These are phyloP conservation scores for Anisodus acutangulus DNA, from an alignment of 257 asterid species.

Conservation along the genomic window DNA sequence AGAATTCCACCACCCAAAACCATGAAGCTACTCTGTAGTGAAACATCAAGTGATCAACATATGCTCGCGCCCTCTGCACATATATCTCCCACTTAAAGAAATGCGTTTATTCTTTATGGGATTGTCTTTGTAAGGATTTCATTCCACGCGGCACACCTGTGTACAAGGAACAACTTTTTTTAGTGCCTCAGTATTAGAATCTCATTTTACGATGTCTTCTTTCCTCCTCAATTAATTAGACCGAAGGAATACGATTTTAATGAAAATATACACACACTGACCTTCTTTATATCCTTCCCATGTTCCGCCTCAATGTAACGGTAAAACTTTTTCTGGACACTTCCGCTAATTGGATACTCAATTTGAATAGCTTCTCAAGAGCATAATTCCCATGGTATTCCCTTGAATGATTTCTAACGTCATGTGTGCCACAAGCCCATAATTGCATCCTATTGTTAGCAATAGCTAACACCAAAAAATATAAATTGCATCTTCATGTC, in stretches of 20 bases:
- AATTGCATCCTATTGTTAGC: constrained; percentile 15
- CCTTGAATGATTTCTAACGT: not conserved
- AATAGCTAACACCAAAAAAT: not conserved
- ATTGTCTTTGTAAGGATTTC: not conserved
- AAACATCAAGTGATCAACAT: not conserved
- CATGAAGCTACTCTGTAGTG: not conserved
- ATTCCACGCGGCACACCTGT: not conserved
- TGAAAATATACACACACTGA: not conserved
- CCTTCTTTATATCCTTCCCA: not conserved
- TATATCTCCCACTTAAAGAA: not conserved
- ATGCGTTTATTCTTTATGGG: not conserved
- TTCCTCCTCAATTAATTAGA: constrained; percentile 23
- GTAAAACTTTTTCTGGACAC: not conserved
- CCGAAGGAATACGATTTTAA: not conserved
- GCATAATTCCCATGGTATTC: not conserved
- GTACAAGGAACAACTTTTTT: not conserved
- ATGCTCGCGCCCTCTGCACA: not conserved
- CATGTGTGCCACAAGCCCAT: not conserved
- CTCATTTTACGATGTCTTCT: not conserved
- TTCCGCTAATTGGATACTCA: not conserved
- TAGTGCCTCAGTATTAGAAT: not conserved
- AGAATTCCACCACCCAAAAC: not conserved
- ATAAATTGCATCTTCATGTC: constrained; percentile 2
- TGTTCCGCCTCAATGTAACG: not conserved
- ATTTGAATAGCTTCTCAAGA: not conserved